These are phyloP conservation scores for Gorgonomyces haynaldii DNA, from an alignment of 192 early-diverging fungal species.

Conservation along the genomic window DNA sequence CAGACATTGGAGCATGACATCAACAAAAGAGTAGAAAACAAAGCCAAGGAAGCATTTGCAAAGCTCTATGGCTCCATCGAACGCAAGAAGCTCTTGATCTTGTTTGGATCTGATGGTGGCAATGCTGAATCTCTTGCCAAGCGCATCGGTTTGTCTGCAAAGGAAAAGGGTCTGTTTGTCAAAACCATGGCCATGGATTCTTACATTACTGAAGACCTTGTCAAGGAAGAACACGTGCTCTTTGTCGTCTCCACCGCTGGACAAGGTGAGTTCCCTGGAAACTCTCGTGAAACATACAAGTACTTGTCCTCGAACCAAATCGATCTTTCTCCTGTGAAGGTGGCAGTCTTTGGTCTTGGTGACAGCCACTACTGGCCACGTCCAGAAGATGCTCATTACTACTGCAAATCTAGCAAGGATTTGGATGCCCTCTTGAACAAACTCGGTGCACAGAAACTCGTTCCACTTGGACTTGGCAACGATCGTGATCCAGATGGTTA, in stretches of 20 bases:
- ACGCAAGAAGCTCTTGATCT: constrained; percentile 66
- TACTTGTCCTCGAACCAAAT: constrained; percentile 50
- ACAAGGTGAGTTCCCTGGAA: constrained; percentile 92
- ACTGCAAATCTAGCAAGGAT: constrained; percentile 82
- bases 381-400: constrained; percentile 79
- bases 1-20: constrained; percentile 51
- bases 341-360: constrained; percentile 80
- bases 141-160: constrained; percentile 69
- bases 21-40: constrained; percentile 22
- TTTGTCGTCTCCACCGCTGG: constrained; percentile 79
- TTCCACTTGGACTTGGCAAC: constrained; percentile 68
- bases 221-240: constrained; percentile 65
- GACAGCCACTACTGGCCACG: constrained; percentile 96
- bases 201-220: constrained; percentile 66
- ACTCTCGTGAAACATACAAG: constrained; percentile 82
- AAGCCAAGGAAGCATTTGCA: constrained; percentile 48
- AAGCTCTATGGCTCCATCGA: constrained; percentile 61
- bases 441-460: constrained; percentile 60
- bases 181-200: constrained; percentile 74
- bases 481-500: constrained; percentile 90
- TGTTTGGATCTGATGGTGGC: constrained; percentile 86
- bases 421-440: constrained; percentile 66
- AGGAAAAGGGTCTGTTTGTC: constrained; percentile 70
- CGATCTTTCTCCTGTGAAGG: constrained; percentile 54
- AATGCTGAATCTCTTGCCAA: constrained; percentile 76